Conservation (phyloP, 148 eudicot genomes). For the Mesembryanthemum crystallinum region DNA sequence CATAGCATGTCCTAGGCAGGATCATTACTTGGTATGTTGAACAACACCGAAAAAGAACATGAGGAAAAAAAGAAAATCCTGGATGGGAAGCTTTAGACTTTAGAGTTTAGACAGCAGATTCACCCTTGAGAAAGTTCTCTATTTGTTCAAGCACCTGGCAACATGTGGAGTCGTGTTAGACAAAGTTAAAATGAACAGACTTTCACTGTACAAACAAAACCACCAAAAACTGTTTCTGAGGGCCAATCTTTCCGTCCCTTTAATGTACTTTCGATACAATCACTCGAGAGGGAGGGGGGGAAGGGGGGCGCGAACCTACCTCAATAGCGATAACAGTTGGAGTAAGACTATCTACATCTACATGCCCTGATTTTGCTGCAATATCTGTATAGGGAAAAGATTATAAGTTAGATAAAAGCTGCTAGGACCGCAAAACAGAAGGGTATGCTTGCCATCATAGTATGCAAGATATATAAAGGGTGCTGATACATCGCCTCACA, state of each 20-base stretch:
- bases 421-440: no score
- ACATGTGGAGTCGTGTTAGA: background rate
- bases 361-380: slow-evolving; percentile 48
- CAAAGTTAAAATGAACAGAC: background rate
- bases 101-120: slow-evolving; percentile 10
- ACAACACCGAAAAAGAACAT: no score
- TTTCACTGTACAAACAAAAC: background rate
- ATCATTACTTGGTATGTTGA: no score
- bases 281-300: background rate
- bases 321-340: slow-evolving; percentile 49
- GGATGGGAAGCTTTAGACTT: slow-evolving; percentile 8
- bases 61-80: no score
- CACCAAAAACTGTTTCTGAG: background rate
- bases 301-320: slow-evolving; percentile 33
- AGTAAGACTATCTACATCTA: slow-evolving; percentile 45
- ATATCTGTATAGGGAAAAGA: slow-evolving; percentile 34
- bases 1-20: no score
- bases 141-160: slow-evolving; percentile 49
- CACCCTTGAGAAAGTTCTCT: slow-evolving; percentile 33
- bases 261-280: background rate
- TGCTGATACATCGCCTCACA: background rate
- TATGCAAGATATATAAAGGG: background rate
- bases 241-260: background rate
- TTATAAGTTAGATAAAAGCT: background rate
- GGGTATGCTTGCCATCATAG: no score